Percentiles rank a stretch among this genome's conserved stretches.
Conservation (phyloP, 768 basidiomycete genomes). For the Mycena olivaceomarginata region DNA sequence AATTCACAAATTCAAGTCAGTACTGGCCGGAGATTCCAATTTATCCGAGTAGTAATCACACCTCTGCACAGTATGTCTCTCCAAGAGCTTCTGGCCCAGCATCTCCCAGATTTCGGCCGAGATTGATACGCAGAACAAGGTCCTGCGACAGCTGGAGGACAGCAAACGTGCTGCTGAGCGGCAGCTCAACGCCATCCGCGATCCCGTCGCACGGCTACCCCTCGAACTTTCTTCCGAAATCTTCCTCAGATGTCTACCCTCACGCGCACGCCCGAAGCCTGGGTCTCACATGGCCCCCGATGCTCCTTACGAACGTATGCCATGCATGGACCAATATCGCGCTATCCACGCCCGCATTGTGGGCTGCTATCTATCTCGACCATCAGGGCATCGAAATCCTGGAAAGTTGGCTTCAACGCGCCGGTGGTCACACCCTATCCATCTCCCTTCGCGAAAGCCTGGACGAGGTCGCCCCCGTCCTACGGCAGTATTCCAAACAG, state of each 20-base stretch:
- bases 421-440: not conserved
- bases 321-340: constrained; percentile 7
- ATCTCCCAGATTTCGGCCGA: constrained; percentile 2
- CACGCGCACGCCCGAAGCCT: too few species aligned
- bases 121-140: constrained; percentile 17
- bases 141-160: not conserved
- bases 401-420: not conserved
- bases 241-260: constrained; percentile 11
- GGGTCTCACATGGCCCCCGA: not conserved
- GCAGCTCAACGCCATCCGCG: constrained; percentile 22
- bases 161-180: not conserved
- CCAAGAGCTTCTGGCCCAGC: not conserved
- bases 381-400: not conserved
- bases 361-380: not conserved
- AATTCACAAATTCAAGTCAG: too few species aligned
- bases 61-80: not conserved
- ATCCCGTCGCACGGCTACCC: constrained; percentile 13
- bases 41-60: too few species aligned
- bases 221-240: constrained; percentile 25
- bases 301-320: not conserved
- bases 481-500: not conserved
- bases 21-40: too few species aligned
- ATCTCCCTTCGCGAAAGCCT: not conserved
- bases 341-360: constrained; percentile 5
- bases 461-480: not conserved